Conservation (phyloP, 2,329 filamentous ascomycete genomes). For the Aspergillus bombycis region DNA sequence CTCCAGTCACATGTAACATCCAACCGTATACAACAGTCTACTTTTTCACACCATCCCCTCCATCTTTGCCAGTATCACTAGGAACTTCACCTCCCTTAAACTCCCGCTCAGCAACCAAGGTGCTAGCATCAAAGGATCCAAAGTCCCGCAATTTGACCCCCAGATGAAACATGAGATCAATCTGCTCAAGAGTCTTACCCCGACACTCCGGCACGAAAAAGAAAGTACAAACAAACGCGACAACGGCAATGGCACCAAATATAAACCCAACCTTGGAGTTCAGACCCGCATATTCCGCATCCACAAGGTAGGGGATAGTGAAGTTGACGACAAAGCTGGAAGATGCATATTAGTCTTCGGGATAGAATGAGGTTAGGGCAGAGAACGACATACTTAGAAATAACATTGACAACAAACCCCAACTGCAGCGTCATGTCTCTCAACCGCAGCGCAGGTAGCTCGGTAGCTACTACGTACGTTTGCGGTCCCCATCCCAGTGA, state of each 20-base stretch:
- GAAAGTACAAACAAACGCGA: conserved; percentile 29
- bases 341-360: background rate
- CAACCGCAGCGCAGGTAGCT: conserved; percentile 19
- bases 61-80: background rate
- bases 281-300: conserved; percentile 39
- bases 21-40: background rate
- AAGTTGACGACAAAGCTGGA: conserved; percentile 35
- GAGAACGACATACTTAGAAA: conserved; percentile 6
- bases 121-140: background rate
- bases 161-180: conserved; percentile 8
- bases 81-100: background rate
- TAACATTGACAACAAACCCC: conserved; percentile 10
- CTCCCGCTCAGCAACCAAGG: background rate
- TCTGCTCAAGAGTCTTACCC: conserved; percentile 16
- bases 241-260: background rate
- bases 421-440: conserved; percentile 12
- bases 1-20: background rate
- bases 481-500: conserved; percentile 22
- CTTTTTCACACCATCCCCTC: background rate
- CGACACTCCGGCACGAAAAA: conserved; percentile 25
- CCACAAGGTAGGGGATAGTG: conserved; percentile 43
- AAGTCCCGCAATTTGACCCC: background rate
- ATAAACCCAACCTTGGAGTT: conserved; percentile 28
- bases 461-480: conserved; percentile 25
- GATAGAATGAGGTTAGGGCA: background rate